Evolutionary conservation across 805 yeast species (phyloP).

Genomic region (Metahyphopichia silvanorum): DNA sequence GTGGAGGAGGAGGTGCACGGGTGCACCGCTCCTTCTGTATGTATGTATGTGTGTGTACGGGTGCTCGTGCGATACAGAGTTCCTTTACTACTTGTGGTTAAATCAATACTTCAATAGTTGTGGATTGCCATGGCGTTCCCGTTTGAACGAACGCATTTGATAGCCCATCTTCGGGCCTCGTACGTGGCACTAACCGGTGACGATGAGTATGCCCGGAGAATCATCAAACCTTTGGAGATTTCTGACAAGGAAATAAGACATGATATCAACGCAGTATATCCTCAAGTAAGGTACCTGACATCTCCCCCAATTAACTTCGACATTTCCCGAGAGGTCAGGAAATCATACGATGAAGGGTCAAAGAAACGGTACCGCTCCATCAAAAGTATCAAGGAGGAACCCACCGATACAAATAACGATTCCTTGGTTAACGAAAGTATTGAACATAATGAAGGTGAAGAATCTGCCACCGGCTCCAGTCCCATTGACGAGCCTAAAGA

Average conservation of each 20-base stretch:
- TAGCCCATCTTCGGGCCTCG: slow-evolving; percentile 27
- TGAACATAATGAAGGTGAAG: not conserved
- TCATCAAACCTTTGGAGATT: slow-evolving; percentile 14
- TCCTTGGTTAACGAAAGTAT: too few species aligned
- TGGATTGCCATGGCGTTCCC: slow-evolving; percentile 33
- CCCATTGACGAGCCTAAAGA: slow-evolving; percentile 3
- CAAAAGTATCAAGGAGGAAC: not conserved
- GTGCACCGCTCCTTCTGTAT: not conserved
- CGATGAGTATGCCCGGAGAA: slow-evolving; percentile 17
- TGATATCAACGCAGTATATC: not conserved
- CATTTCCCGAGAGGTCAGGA: slow-evolving; percentile 18
- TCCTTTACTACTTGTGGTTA: too few species aligned
- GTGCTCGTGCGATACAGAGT: too few species aligned
- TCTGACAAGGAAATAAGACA: slow-evolving; percentile 2
- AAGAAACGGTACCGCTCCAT: not conserved
- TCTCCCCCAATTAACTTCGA: slow-evolving; percentile 33
- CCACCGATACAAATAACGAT: not conserved
- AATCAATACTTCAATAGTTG: not conserved
- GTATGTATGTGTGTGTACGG: too few species aligned
- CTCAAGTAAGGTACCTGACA: slow-evolving; percentile 9
- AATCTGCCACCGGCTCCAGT: not conserved
- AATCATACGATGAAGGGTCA: slow-evolving; percentile 7
- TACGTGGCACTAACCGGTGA: slow-evolving; percentile 20
- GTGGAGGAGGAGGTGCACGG: too few species aligned
- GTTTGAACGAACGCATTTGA: slow-evolving; percentile 24